Evolutionary conservation across 2,329 filamentous ascomycete genomes (phyloP).

Genomic region (Thelonectria olida): DNA sequence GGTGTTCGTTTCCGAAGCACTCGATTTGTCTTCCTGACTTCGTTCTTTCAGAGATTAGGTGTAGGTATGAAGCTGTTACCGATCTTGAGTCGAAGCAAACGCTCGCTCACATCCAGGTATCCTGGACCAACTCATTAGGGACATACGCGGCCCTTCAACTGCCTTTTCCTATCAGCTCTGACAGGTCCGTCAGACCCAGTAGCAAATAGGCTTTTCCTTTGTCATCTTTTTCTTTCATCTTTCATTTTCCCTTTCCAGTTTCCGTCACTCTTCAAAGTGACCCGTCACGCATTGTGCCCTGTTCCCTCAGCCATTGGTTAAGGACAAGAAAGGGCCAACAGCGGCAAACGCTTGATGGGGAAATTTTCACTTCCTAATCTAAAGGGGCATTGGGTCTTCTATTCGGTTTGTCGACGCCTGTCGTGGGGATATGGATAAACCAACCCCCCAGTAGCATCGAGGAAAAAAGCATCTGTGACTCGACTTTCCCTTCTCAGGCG

Average conservation of each 20-base stretch:
- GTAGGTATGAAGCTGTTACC: neutral
- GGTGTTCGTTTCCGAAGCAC: too few relatives aligned
- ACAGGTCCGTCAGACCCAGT: neutral
- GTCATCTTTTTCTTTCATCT: neutral
- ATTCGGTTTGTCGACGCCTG: conserved; percentile 11
- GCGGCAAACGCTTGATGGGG: neutral
- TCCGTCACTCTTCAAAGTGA: too few relatives aligned
- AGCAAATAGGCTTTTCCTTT: neutral
- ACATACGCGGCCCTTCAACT: neutral
- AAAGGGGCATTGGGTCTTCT: conserved; percentile 6
- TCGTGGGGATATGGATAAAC: conserved; percentile 18
- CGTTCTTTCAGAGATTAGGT: too few relatives aligned
- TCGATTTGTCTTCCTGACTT: too few relatives aligned
- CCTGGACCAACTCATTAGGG: neutral
- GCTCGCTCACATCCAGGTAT: neutral
- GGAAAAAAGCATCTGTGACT: neutral
- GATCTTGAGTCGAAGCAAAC: neutral
- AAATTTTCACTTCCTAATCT: conserved; percentile 16
- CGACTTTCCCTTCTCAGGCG: neutral
- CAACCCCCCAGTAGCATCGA: neutral
- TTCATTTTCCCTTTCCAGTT: neutral
- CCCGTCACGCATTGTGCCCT: too few relatives aligned
- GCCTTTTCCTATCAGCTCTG: neutral
- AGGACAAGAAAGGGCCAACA: too few relatives aligned
- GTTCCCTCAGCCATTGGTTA: too few relatives aligned